phyloP scores from a whole-genome alignment of 495 filamentous ascomycete species.

The Lasiosphaeris hirsuta region DNA sequence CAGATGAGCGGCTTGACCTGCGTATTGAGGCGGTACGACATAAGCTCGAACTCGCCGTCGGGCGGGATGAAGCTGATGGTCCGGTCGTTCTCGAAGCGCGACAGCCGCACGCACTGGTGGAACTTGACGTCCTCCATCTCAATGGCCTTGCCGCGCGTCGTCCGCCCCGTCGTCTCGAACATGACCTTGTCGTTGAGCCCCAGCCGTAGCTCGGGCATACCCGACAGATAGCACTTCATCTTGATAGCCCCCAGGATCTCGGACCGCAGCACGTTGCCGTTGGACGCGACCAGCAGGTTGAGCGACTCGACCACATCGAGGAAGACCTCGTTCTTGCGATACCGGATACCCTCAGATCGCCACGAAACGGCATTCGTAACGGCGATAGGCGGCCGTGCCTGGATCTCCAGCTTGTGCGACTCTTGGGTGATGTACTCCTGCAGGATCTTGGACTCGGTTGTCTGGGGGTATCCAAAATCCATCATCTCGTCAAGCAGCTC shows the following conservation, averaged over 20 bases:
- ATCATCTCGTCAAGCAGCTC: slow-evolving; percentile 99
- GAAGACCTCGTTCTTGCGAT: slow-evolving; percentile 99
- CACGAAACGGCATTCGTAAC: slow-evolving; percentile 98
- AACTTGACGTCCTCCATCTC: slow-evolving; percentile 99
- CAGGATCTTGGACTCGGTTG: slow-evolving; percentile 97
- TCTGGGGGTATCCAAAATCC: slow-evolving; percentile 99
- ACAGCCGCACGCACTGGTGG: slow-evolving; percentile 95
- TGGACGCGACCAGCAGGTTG: slow-evolving; percentile 91
- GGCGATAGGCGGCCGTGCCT: slow-evolving; percentile 98
- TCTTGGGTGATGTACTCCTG: slow-evolving; percentile 99
- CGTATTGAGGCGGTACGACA: slow-evolving; percentile 98
- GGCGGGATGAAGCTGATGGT: slow-evolving; percentile 99
- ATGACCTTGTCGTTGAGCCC: slow-evolving; percentile 99
- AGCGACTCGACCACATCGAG: slow-evolving; percentile 95
- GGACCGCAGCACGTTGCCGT: slow-evolving; percentile 92
- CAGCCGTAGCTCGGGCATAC: slow-evolving; percentile 95
- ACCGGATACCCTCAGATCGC: slow-evolving; percentile 96
- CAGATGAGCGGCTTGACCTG: slow-evolving; percentile 98
- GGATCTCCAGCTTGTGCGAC: slow-evolving; percentile 95
- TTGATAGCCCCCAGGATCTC: slow-evolving; percentile 98
- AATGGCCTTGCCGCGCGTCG: slow-evolving; percentile 92
- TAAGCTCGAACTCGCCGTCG: slow-evolving; percentile 97
- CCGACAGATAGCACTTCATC: slow-evolving; percentile 99
- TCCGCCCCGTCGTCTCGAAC: slow-evolving; percentile 97
- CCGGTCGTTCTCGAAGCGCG: slow-evolving; percentile 95